These are phyloP conservation scores for Mycena galopus DNA, from an alignment of 768 basidiomycete species.

Conservation along the genomic window DNA sequence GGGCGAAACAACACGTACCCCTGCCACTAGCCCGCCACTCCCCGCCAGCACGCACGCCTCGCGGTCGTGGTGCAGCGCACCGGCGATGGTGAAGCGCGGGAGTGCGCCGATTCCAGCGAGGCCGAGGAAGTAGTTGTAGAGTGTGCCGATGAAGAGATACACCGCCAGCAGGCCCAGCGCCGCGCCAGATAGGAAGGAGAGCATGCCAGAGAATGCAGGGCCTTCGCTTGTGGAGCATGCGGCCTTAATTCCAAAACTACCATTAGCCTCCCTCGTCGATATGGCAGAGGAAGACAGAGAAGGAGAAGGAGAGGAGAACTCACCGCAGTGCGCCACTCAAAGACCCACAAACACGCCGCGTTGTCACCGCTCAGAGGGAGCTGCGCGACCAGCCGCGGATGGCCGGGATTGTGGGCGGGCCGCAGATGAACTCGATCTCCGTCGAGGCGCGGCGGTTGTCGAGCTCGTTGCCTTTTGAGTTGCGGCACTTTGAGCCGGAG, in stretches of 20 bases:
- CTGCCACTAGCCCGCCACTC: constrained; percentile 26
- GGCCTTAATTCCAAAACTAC: background rate
- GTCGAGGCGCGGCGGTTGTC: constrained; percentile 67
- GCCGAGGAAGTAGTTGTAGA: constrained; percentile 86
- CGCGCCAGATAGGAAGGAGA: background rate
- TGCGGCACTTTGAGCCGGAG: constrained; percentile 74
- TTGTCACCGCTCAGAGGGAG: constrained; percentile 53
- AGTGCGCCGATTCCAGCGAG: constrained; percentile 80
- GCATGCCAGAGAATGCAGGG: background rate
- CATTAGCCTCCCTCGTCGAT: background rate
- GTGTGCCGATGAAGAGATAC: constrained; percentile 76
- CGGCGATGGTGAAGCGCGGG: constrained; percentile 69
- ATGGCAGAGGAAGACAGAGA: too few species aligned
- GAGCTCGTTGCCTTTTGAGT: constrained; percentile 45
- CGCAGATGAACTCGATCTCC: constrained; percentile 84
- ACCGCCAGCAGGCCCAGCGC: constrained; percentile 52
- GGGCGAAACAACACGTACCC: constrained; percentile 57
- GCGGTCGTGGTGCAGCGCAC: constrained; percentile 61
- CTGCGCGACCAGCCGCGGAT: constrained; percentile 69
- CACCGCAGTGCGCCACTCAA: constrained; percentile 90
- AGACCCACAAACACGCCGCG: constrained; percentile 73
- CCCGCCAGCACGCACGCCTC: constrained; percentile 52
- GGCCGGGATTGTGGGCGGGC: constrained; percentile 57
- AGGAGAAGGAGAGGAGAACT: constrained; percentile 50
- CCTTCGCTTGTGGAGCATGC: constrained; percentile 15